Percentiles rank a stretch among this genome's conserved stretches.
phyloP scores from a whole-genome alignment of 2,329 filamentous ascomycete genomes.

The Colletotrichum salicis region DNA sequence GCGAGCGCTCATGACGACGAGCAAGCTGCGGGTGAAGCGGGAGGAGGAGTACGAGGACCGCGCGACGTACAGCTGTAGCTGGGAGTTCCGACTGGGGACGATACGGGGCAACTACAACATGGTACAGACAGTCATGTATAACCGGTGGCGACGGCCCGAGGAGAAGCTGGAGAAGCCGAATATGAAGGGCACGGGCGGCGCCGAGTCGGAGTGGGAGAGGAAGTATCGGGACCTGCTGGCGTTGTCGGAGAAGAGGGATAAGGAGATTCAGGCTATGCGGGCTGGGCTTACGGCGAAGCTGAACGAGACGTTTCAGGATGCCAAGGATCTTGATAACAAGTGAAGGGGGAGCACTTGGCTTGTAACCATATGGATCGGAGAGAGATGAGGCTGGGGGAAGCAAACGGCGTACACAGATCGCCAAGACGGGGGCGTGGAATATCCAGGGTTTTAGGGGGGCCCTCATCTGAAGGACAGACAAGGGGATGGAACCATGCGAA shows the following conservation, averaged over 20 bases:
- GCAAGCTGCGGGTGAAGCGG: slow-evolving; percentile 54
- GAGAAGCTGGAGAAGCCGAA: slow-evolving; percentile 41
- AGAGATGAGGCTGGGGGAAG: neutral
- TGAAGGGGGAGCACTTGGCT: too few species aligned
- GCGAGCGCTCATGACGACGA: slow-evolving; percentile 57
- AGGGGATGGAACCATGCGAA: neutral
- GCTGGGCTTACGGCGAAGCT: slow-evolving; percentile 54
- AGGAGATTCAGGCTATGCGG: slow-evolving; percentile 58
- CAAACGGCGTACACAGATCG: neutral
- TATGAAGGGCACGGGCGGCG: neutral
- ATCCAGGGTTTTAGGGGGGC: neutral
- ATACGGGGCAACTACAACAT: slow-evolving; percentile 64
- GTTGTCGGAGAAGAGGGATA: slow-evolving; percentile 68
- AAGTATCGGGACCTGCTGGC: slow-evolving; percentile 69
- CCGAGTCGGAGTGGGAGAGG: slow-evolving; percentile 55
- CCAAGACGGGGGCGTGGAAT: neutral
- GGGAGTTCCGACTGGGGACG: slow-evolving; percentile 67
- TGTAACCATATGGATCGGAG: neutral
- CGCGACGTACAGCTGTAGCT: slow-evolving; percentile 62
- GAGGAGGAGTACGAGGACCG: slow-evolving; percentile 53
- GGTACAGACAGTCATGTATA: slow-evolving; percentile 57
- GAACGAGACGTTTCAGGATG: neutral
- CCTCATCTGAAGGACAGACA: neutral
- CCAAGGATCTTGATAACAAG: neutral
- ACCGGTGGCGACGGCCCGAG: slow-evolving; percentile 51